phyloP scores from a whole-genome alignment of 345 rosid species.

The Psidium friedrichsthalianum region DNA sequence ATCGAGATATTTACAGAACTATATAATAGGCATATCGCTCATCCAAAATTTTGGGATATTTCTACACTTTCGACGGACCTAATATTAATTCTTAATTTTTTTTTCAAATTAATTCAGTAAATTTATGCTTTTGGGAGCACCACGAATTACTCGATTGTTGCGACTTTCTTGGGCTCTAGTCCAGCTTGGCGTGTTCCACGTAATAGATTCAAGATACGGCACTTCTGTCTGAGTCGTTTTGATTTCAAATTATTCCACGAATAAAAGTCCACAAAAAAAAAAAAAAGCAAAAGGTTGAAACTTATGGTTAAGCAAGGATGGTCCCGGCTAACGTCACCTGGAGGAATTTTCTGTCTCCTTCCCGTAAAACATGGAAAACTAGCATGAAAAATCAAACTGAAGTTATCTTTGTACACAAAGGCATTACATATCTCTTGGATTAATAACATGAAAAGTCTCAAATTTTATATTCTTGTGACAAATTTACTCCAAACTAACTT shows the following conservation, averaged over 20 bases:
- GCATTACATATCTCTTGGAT: too few species aligned
- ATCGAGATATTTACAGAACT: background rate
- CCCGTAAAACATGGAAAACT: background rate
- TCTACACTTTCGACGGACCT: too few species aligned
- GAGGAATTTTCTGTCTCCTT: background rate
- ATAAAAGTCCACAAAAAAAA: background rate
- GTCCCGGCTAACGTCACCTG: background rate
- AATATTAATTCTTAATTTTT: too few species aligned
- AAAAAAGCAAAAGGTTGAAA: background rate
- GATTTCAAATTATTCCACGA: background rate
- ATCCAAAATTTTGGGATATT: background rate
- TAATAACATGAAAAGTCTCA: too few species aligned
- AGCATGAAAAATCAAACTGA: too few species aligned
- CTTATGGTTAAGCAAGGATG: background rate
- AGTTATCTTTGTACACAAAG: too few species aligned
- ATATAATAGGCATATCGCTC: background rate
- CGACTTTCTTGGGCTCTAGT: background rate
- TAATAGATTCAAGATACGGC: background rate
- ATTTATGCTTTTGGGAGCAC: background rate
- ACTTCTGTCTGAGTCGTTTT: background rate
- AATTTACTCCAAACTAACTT: too few species aligned
- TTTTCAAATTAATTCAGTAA: background rate
- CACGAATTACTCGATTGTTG: background rate
- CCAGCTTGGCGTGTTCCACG: background rate
- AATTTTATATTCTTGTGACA: too few species aligned